phyloP scores from a whole-genome alignment of 2,329 filamentous ascomycete species.

The Alternaria incomplexa region DNA sequence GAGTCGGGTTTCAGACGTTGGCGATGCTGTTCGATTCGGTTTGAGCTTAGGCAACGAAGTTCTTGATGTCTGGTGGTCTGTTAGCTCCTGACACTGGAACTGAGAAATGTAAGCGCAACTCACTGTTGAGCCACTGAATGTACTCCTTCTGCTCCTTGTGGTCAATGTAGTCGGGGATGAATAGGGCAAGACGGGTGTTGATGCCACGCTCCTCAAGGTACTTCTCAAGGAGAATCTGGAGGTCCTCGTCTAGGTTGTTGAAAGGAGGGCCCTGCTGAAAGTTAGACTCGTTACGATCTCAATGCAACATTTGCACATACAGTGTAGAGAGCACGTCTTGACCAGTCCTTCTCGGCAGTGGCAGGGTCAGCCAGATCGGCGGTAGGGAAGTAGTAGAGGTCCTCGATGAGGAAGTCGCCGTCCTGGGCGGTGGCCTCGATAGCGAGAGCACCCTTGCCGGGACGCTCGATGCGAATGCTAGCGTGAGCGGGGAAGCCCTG shows the following conservation, averaged over 20 bases:
- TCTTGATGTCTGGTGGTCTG: slow-evolving; percentile 71
- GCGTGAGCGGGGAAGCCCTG: slow-evolving; percentile 78
- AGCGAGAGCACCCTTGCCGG: slow-evolving; percentile 81
- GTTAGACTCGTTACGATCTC: neutral
- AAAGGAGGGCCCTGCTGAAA: slow-evolving; percentile 74
- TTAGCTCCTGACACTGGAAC: slow-evolving; percentile 21
- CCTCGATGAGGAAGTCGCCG: slow-evolving; percentile 84
- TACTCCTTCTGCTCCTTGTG: slow-evolving; percentile 99
- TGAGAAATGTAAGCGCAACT: slow-evolving; percentile 13
- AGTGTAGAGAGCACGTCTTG: slow-evolving; percentile 79
- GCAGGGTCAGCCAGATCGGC: slow-evolving; percentile 77
- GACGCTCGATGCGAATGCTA: slow-evolving; percentile 87
- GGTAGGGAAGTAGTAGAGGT: slow-evolving; percentile 86
- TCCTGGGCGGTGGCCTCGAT: slow-evolving; percentile 88
- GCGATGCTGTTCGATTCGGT: neutral
- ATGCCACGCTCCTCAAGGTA: slow-evolving; percentile 95
- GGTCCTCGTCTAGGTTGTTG: slow-evolving; percentile 91
- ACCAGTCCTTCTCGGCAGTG: slow-evolving; percentile 77
- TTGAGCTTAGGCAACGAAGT: slow-evolving; percentile 69
- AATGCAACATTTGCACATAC: neutral
- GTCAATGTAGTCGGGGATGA: slow-evolving; percentile 95
- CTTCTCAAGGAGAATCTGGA: slow-evolving; percentile 88
- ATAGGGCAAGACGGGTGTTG: slow-evolving; percentile 82
- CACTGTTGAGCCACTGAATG: slow-evolving; percentile 78
- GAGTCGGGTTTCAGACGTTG: neutral